Base-by-base conservation (phyloP, 148 eudicot species). In the Camellia granthamiana region DNA sequence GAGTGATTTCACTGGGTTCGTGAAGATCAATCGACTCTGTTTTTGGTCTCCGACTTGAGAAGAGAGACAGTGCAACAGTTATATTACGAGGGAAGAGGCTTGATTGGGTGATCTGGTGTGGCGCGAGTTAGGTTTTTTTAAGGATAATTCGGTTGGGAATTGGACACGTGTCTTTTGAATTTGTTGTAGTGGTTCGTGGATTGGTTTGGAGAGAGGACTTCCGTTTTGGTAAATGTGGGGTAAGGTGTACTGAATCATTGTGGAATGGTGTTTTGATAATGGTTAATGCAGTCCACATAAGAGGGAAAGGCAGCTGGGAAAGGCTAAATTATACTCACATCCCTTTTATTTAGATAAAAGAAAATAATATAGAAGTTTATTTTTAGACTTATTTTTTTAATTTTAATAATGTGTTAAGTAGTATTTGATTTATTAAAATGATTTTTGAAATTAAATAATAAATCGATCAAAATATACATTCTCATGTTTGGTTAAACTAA, bases 41-140 rank as follows among this genome's bases (percentile, higher is more conserved):
- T 77, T 23, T 23, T 23, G 23, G 23, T 86, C 83, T 83, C 85
- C 87, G 44, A 82, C 64, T 76, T 30, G 68, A 7, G 19, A n/a
- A 14, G 38, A 18, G 71, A 16, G 10, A 43, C 10, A 3, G 13
- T 21, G 83, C 6, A 4, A 23, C 23, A 0, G 23, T 55, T 76
- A 63, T 80, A 54, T 75, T 23, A 23, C 23, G 23, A 23, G 23
- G 16, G 9, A 38, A 11, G 7, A 3, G 30, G 51, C 1, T 0
- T 23, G 47, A 19, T 58, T 56, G 19, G 81, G 52, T 67, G 44
- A 58, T 75, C 49, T 64, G 44, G 69, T 82, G 76, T 47, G 49
- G 2, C 55, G 18, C 75, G 71, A n/a, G 19, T 5, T 47, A 14
- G 12, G 23, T 23, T 3, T 13, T 46, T 62, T 23, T 46, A 0